Percentiles rank a stretch among this genome's conserved stretches.
These are phyloP conservation scores for Candida glucosophila DNA, from an alignment of 1,139 yeast species.

Conservation along the genomic window DNA sequence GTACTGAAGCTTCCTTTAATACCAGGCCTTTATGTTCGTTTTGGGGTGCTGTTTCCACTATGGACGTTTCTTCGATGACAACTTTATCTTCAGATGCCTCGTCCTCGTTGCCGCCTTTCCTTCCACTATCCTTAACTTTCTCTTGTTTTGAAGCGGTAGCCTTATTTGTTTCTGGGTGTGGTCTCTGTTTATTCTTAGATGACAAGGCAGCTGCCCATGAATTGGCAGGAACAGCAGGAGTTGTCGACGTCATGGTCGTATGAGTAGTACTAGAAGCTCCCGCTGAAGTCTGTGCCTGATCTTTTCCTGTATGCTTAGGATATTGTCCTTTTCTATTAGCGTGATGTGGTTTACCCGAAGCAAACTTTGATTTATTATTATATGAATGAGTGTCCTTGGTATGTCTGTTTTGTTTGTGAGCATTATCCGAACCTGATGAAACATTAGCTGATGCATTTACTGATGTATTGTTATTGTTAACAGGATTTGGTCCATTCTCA, in stretches of 20 bases:
- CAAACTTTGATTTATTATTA: conserved; percentile 7
- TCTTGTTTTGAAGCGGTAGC: conserved; percentile 7
- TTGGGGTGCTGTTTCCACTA: no score
- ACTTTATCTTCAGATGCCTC: conserved; percentile 5
- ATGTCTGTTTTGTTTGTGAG: neutral
- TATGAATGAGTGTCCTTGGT: neutral
- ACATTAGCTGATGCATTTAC: no score
- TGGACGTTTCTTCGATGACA: conserved; percentile 4
- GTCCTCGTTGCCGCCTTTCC: no score
- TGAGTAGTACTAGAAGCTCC: conserved; percentile 13
- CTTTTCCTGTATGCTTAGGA: conserved; percentile 2
- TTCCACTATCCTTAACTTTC: no score
- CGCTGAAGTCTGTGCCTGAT: conserved; percentile 6
- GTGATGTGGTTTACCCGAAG: conserved; percentile 4
- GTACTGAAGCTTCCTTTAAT: conserved; percentile 22
- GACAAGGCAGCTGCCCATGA: conserved; percentile 50
- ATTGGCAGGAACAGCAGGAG: no score
- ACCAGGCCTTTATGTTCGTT: no score
- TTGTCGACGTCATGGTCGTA: conserved; percentile 10
- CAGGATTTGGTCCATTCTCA: conserved; percentile 6
- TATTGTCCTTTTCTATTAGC: conserved; percentile 5
- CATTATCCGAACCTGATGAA: neutral
- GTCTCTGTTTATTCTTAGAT: no score
- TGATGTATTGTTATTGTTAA: conserved; percentile 4
- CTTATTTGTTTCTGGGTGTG: no score